A percentile compares a stretch with the other conserved stretches of the same genome.
phyloP scores from a whole-genome alignment of 1,139 yeast genomes.

The Yamadazyma diospyri region DNA sequence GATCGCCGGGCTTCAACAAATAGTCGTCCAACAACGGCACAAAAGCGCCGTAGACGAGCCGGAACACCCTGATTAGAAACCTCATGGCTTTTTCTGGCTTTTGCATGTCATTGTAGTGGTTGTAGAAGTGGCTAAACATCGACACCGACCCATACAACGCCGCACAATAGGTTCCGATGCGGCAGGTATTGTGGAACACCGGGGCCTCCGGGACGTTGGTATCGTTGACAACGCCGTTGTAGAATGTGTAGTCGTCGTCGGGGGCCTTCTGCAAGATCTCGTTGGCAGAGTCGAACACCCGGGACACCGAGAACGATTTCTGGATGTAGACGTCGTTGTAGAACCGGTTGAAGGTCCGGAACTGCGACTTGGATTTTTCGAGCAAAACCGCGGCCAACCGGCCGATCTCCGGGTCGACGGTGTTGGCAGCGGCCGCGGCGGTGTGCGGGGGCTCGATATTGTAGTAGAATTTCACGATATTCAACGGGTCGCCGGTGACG shows the following conservation, averaged over 20 bases:
- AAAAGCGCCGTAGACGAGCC: constrained; percentile 2
- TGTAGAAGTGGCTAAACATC: constrained; percentile 5
- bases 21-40: too few species aligned
- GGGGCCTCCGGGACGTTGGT: constrained; percentile 1
- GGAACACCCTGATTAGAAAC: constrained; percentile 6
- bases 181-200: too few species aligned
- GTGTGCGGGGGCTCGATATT: constrained; percentile 19
- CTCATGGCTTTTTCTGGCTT: constrained; percentile 8
- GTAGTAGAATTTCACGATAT: constrained; percentile 22
- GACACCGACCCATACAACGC: constrained; percentile 3
- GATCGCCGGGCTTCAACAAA: too few species aligned
- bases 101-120: constrained; percentile 3
- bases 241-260: background rate
- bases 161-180: too few species aligned
- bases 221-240: background rate
- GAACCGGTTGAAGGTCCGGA: constrained; percentile 1
- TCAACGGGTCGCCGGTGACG: constrained; percentile 33
- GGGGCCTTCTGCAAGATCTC: background rate
- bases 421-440: background rate
- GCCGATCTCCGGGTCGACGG: background rate
- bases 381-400: background rate
- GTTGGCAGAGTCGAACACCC: background rate
- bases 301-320: constrained; percentile 1
- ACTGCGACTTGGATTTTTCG: background rate
- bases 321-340: background rate